Percentiles rank a stretch among this genome's conserved stretches.
Conservation (phyloP, 371 early-diverging fungal genomes). For the Mortierella sp. region DNA sequence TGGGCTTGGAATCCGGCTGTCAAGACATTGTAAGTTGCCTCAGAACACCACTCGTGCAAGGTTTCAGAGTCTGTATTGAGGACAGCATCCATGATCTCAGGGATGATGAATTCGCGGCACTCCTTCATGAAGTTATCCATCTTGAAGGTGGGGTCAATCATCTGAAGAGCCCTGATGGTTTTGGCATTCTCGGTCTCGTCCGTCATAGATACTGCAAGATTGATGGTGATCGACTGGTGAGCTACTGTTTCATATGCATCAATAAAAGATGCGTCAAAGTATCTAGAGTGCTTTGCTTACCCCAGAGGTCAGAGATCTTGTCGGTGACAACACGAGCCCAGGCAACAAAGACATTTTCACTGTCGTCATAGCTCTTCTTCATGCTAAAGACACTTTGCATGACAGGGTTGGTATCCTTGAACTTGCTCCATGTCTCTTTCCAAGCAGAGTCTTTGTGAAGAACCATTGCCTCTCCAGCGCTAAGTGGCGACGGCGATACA, state of each 20-base stretch:
- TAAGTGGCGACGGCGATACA: conserved; percentile 7
- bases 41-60: conserved; percentile 93
- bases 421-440: conserved; percentile 92
- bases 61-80: conserved; percentile 85
- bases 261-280: too few species aligned
- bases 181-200: conserved; percentile 95
- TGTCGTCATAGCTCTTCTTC: conserved; percentile 86
- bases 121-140: conserved; percentile 91
- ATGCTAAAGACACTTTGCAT: conserved; percentile 86
- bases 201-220: conserved; percentile 70
- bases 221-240: background rate
- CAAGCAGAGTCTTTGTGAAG: conserved; percentile 92
- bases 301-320: conserved; percentile 76
- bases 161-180: conserved; percentile 84
- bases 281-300: conserved; percentile 55
- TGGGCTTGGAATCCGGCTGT: conserved; percentile 89
- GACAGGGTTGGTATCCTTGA: conserved; percentile 90
- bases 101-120: conserved; percentile 90
- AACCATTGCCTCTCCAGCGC: conserved; percentile 90
- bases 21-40: conserved; percentile 92
- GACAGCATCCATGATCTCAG: conserved; percentile 97
- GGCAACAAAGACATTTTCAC: conserved; percentile 88
- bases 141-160: conserved; percentile 89
- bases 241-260: too few species aligned
- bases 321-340: conserved; percentile 86